These are phyloP conservation scores for Acanthamoeba triangularis DNA, from an alignment of 208 protist genomes.

Conservation along the genomic window DNA sequence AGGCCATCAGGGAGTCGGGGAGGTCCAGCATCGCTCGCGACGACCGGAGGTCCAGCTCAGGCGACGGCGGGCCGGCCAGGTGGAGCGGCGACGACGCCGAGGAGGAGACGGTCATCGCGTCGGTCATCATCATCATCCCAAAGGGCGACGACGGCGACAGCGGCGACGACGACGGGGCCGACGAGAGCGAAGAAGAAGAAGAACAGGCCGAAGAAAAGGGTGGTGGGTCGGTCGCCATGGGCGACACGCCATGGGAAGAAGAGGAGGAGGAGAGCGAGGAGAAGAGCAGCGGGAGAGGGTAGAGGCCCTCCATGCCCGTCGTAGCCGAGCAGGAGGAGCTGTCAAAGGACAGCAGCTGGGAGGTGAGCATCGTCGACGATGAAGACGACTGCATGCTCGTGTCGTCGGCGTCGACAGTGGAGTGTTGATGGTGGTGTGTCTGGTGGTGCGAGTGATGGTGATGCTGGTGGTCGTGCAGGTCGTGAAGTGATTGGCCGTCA, in stretches of 20 bases:
- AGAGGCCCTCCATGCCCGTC: constrained; percentile 19
- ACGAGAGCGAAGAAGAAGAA: not conserved
- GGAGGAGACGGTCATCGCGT: not conserved
- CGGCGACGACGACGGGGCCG: not conserved
- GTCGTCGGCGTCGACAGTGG: no score
- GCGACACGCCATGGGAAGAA: not conserved
- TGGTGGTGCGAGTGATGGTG: not conserved
- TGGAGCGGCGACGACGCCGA: not conserved
- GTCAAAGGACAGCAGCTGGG: not conserved
- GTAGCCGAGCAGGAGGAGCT: not conserved
- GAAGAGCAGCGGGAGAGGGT: constrained; percentile 8
- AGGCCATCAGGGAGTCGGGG: constrained; percentile 1
- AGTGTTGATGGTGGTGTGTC: not conserved
- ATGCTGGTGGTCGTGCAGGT: not conserved
- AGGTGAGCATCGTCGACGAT: not conserved
- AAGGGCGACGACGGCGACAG: not conserved
- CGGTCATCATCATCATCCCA: constrained; percentile 25
- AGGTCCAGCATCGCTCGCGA: not conserved
- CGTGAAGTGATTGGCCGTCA: not conserved
- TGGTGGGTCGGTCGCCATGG: constrained; percentile 10
- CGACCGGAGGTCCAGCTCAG: not conserved
- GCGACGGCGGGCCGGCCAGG: not conserved
- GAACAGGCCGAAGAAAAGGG: not conserved
- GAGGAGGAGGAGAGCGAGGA: not conserved
- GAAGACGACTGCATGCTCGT: not conserved